Conservation (phyloP, 805 yeast genomes). For the Candida namnaoensis region DNA sequence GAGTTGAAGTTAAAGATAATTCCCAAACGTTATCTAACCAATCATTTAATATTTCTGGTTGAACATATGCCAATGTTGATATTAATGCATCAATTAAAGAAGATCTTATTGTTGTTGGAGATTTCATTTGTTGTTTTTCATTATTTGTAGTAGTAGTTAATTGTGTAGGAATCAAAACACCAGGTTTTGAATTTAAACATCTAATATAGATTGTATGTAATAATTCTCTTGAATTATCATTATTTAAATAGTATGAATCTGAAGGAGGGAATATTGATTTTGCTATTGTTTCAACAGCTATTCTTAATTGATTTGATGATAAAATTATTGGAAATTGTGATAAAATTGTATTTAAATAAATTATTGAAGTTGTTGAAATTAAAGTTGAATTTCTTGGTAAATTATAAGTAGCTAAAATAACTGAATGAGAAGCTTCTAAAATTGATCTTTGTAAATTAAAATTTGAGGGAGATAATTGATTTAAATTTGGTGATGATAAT, state of each 20-base stretch:
- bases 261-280: constrained; percentile 30
- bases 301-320: constrained; percentile 43
- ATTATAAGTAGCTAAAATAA: constrained; percentile 29
- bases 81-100: constrained; percentile 39
- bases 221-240: constrained; percentile 23
- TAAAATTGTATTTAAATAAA: constrained; percentile 38
- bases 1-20: constrained; percentile 23
- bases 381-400: constrained; percentile 12
- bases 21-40: constrained; percentile 42
- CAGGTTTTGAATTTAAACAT: constrained; percentile 28
- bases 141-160: not conserved
- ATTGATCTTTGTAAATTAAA: constrained; percentile 18
- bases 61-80: constrained; percentile 44
- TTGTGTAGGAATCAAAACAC: constrained; percentile 15
- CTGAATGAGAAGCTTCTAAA: constrained; percentile 61
- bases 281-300: constrained; percentile 51
- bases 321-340: constrained; percentile 48
- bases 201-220: constrained; percentile 31
- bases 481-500: constrained; percentile 7
- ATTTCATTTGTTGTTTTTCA: constrained; percentile 1
- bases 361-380: constrained; percentile 16
- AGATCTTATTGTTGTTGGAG: constrained; percentile 31
- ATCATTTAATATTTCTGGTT: constrained; percentile 26
- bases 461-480: not conserved
- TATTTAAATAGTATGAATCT: constrained; percentile 20